Evolutionary conservation across 768 basidiomycete genomes (phyloP).

Genomic region (Gymnopilus junonius): DNA sequence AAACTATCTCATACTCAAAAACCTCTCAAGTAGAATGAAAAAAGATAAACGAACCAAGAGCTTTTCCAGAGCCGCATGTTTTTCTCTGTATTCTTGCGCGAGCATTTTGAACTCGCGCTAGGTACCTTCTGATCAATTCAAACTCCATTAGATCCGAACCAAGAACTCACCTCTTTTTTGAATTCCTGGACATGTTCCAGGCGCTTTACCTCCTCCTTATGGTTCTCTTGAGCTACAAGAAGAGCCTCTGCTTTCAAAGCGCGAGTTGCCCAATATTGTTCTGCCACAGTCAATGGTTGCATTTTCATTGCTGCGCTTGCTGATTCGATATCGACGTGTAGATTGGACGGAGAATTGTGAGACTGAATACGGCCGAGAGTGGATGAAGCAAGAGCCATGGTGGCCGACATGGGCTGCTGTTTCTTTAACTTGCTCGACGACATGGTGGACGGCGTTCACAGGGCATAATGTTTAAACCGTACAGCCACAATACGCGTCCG

Average conservation of each 20-base stretch:
- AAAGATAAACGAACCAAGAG: conserved; percentile 47
- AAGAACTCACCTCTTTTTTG: conserved; percentile 50
- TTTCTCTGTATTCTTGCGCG: conserved; percentile 46
- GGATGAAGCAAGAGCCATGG: conserved; percentile 10
- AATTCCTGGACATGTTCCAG: conserved; percentile 44
- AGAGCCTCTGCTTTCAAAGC: conserved; percentile 69
- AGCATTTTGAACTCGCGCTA: conserved; percentile 49
- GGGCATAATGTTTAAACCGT: too few relatives aligned
- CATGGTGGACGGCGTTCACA: neutral
- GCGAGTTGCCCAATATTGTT: conserved; percentile 72
- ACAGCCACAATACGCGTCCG: neutral
- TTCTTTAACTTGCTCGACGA: conserved; percentile 10
- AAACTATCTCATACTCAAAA: conserved; percentile 24
- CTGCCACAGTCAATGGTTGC: conserved; percentile 33
- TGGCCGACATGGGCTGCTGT: conserved; percentile 12
- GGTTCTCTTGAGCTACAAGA: conserved; percentile 49
- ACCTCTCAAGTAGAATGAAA: neutral
- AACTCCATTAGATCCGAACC: neutral
- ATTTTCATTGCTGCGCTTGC: neutral
- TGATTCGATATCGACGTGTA: neutral
- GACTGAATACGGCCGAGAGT: neutral
- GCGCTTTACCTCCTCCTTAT: conserved; percentile 52
- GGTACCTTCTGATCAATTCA: neutral
- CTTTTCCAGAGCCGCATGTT: conserved; percentile 53
- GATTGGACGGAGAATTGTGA: neutral